These are phyloP conservation scores for Suhomyces pyralidae DNA, from an alignment of 805 yeast genomes.

Conservation along the genomic window DNA sequence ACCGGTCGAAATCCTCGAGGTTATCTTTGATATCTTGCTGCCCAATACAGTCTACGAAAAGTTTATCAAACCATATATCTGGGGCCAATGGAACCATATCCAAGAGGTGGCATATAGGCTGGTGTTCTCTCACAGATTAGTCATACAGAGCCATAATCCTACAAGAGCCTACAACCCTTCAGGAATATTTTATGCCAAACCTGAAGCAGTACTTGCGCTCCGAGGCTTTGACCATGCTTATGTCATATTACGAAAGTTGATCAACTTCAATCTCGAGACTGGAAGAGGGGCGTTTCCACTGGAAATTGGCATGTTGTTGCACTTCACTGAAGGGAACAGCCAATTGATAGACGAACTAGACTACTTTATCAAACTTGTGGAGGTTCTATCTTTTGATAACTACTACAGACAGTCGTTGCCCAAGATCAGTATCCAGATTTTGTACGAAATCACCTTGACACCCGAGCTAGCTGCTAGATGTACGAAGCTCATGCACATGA, in stretches of 20 bases:
- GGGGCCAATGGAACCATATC: conserved; percentile 3
- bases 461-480: conserved; percentile 1
- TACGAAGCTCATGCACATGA: conserved; percentile 9
- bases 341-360: conserved; percentile 6
- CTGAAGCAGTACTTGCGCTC: conserved; percentile 6
- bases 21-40: conserved; percentile 5
- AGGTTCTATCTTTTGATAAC: conserved; percentile 14
- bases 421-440: conserved; percentile 8
- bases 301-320: conserved; percentile 4
- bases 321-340: background rate
- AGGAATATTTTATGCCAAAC: conserved; percentile 5
- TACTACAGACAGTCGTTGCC: conserved; percentile 11
- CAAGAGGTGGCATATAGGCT: conserved; percentile 8
- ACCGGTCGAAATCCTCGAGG: conserved; percentile 10
- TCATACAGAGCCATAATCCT: conserved; percentile 1
- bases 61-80: conserved; percentile 7
- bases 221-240: conserved; percentile 11
- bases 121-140: conserved; percentile 4
- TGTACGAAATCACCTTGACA: conserved; percentile 5
- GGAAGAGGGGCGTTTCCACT: conserved; percentile 2
- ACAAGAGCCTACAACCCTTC: background rate
- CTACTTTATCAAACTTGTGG: conserved; percentile 11
- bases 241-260: conserved; percentile 5
- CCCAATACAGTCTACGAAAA: conserved; percentile 9
- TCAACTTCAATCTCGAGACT: conserved; percentile 6